phyloP scores from a whole-genome alignment of 176 grass and related monocot species.

The Oryza brachyantha region DNA sequence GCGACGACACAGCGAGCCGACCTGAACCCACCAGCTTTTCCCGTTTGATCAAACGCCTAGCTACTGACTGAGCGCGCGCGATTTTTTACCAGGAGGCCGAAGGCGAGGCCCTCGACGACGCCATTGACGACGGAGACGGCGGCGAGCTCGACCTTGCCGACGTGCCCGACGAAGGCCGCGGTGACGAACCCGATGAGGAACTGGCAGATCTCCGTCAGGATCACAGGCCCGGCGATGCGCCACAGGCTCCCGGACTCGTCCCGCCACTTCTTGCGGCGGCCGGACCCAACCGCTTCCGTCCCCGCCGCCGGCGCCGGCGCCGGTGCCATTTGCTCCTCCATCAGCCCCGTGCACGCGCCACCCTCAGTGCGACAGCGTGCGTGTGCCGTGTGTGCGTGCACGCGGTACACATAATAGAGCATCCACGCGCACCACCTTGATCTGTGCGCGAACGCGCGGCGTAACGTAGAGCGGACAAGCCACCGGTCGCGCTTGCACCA shows the following conservation, averaged over 20 bases:
- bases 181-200: constrained; percentile 62
- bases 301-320: constrained; percentile 18
- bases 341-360: neutral
- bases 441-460: neutral
- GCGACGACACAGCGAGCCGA: no score
- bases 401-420: neutral
- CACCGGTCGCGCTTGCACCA: neutral
- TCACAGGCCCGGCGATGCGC: constrained; percentile 52
- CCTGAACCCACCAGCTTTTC: no score
- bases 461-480: neutral
- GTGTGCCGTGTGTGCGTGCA: no score
- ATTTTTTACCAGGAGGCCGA: constrained; percentile 48
- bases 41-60: no score
- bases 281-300: neutral
- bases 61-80: no score
- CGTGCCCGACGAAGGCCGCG: constrained; percentile 51
- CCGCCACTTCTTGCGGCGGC: constrained; percentile 25
- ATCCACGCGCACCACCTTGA: neutral
- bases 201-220: constrained; percentile 54
- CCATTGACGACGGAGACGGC: constrained; percentile 52
- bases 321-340: constrained; percentile 18
- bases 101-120: constrained; percentile 61
- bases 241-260: constrained; percentile 54
- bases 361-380: no score
- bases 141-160: constrained; percentile 53